phyloP scores from a whole-genome alignment of 768 basidiomycete genomes.

The Myochromella boudieri region DNA sequence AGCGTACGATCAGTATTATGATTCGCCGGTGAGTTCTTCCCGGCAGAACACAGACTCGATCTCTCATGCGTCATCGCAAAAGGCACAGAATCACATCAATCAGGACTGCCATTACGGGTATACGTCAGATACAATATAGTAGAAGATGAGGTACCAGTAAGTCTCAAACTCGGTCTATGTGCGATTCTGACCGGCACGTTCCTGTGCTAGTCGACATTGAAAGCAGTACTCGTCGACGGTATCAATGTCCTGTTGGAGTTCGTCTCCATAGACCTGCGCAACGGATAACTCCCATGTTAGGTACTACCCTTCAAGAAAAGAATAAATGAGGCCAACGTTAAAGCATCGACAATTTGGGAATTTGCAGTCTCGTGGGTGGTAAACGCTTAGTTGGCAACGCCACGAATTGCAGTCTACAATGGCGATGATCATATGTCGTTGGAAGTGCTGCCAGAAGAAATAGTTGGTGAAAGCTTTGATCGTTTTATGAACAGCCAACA shows the following conservation, averaged over 20 bases:
- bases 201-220: slow-evolving; percentile 62
- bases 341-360: slow-evolving; percentile 55
- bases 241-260: slow-evolving; percentile 70
- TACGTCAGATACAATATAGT: slow-evolving; percentile 12
- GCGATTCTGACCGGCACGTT: slow-evolving; percentile 28
- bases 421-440: slow-evolving; percentile 70
- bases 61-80: slow-evolving; percentile 17
- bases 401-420: slow-evolving; percentile 73
- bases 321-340: slow-evolving; percentile 42
- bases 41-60: slow-evolving; percentile 5
- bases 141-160: not conserved
- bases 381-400: slow-evolving; percentile 62
- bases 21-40: slow-evolving; percentile 8
- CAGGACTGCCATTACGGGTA: slow-evolving; percentile 10
- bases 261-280: slow-evolving; percentile 62
- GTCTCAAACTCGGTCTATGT: slow-evolving; percentile 3
- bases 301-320: not conserved
- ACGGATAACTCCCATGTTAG: not conserved
- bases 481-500: slow-evolving; percentile 8
- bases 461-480: not conserved
- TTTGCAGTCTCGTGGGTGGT: slow-evolving; percentile 58
- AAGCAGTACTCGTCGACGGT: slow-evolving; percentile 71
- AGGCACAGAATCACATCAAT: slow-evolving; percentile 15
- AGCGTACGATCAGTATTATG: too few species aligned
- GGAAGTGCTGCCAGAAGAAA: slow-evolving; percentile 65